Percentiles rank a stretch among this genome's conserved stretches.
Evolutionary conservation across 192 early-diverging fungal genomes (phyloP).

Genomic region (Physocladia obscura): DNA sequence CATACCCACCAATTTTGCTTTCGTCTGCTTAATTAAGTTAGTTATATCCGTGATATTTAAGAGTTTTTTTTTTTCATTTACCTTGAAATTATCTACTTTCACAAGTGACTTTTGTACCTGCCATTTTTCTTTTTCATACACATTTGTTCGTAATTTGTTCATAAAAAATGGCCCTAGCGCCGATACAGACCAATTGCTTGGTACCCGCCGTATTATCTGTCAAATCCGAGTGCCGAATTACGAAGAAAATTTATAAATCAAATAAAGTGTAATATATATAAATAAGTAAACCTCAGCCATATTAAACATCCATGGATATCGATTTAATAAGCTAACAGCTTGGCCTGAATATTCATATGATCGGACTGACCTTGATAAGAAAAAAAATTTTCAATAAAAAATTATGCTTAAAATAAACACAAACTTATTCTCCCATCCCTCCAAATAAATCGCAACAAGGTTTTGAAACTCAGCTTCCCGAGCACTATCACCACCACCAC

Average conservation of each 20-base stretch:
- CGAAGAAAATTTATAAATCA: conserved; percentile 9
- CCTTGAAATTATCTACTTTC: conserved; percentile 29
- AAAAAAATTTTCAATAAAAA: background rate
- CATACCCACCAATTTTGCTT: background rate
- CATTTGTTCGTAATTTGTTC: conserved; percentile 2
- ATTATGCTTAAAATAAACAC: background rate
- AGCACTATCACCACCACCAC: background rate
- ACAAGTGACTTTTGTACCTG: conserved; percentile 28
- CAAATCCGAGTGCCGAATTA: background rate
- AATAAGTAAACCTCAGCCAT: conserved; percentile 23
- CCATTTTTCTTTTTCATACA: conserved; percentile 13
- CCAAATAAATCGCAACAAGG: conserved; percentile 26
- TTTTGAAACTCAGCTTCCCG: background rate
- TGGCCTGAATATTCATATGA: conserved; percentile 24
- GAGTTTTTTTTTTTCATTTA: too few species aligned
- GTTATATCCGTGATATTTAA: background rate
- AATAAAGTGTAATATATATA: background rate
- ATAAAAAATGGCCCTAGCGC: conserved; percentile 24
- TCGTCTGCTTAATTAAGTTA: background rate
- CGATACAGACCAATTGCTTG: conserved; percentile 39
- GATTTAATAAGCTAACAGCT: conserved; percentile 28
- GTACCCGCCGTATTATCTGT: conserved; percentile 35
- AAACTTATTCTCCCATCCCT: conserved; percentile 18
- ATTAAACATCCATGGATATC: conserved; percentile 27
- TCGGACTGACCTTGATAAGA: background rate